A percentile compares a stretch with the other conserved stretches of the same genome.
phyloP scores from a whole-genome alignment of 768 basidiomycete genomes.

The Neoboletus magnificus region DNA sequence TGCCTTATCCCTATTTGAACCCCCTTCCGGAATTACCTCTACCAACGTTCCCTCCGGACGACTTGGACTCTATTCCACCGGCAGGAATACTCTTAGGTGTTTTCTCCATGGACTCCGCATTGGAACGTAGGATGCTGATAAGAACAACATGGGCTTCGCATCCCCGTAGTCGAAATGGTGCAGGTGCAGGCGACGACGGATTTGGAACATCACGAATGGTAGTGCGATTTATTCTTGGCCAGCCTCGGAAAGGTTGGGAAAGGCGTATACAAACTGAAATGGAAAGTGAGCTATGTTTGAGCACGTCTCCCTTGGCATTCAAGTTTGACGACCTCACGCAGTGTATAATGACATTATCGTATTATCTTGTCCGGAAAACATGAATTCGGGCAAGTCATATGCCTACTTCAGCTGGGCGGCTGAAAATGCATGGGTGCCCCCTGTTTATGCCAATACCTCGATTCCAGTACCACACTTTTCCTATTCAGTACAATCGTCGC shows the following conservation, averaged over 20 bases:
- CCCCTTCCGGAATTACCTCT: slow-evolving; percentile 26
- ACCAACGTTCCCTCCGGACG: slow-evolving; percentile 63
- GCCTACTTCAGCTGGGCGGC: slow-evolving; percentile 93
- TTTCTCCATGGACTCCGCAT: slow-evolving; percentile 81
- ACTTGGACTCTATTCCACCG: slow-evolving; percentile 74
- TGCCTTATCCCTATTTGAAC: slow-evolving; percentile 39
- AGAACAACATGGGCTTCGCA: slow-evolving; percentile 90
- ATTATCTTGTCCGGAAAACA: slow-evolving; percentile 84
- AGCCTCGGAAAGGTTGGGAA: slow-evolving; percentile 77
- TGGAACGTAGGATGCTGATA: slow-evolving; percentile 83
- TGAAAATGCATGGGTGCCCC: slow-evolving; percentile 87
- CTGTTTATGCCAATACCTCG: slow-evolving; percentile 54
- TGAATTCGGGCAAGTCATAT: slow-evolving; percentile 94
- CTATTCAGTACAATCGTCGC: slow-evolving; percentile 57
- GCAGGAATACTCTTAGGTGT: slow-evolving; percentile 87
- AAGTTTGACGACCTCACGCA: slow-evolving; percentile 28
- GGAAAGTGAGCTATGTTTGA: slow-evolving; percentile 62
- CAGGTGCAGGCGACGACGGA: slow-evolving; percentile 64
- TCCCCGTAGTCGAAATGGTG: slow-evolving; percentile 70
- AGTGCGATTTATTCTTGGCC: slow-evolving; percentile 86
- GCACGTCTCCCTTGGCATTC: neutral
- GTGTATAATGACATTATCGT: slow-evolving; percentile 86
- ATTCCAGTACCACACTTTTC: slow-evolving; percentile 49
- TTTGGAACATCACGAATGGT: slow-evolving; percentile 77
- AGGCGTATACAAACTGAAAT: slow-evolving; percentile 81